Base-by-base conservation (phyloP, 345 rosid species). In the Aquilaria malaccensis region DNA sequence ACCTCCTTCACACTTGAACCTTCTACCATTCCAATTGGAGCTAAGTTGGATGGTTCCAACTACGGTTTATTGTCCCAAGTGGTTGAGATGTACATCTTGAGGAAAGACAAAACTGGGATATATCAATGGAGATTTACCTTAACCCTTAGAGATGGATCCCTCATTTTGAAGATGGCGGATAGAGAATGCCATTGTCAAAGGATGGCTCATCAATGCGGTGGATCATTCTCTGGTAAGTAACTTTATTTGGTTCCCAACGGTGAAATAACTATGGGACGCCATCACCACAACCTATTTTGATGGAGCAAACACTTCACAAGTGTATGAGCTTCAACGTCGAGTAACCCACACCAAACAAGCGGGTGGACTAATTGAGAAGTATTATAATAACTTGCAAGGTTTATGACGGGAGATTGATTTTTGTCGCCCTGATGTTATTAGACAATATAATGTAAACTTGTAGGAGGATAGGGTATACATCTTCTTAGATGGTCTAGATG, bases 251-350 rank as follows among this genome's bases (percentile, higher is more conserved):
- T 66, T 49, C 7, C 30, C 58, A 2, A 66, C 43, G 0, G 69
- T 63, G 1, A 58, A 66, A 51, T 13, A n/a, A 2, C 51, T 58
- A 4, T 58, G 62, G 62, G 62, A 57, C 10, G 49, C 12, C 11
- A 37, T 58, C 22, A 63, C 48, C 29, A 58, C 63, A n/a, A 66
- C 63, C 1, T 57, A 14, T 14, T 56, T 48, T 66, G 69, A 58
- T 58, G 50, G 32, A 9, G 3, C 2, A 2, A 32, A 9, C 33
- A 58, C 50, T 0, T 58, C 50, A n/a, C 50, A 58, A 37, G 50
- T 58, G 0, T 58, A 43, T 58, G 50, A 58, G 37, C 7, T 58
- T 1, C 55, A n/a, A 2, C 9, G 50, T 2, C 9, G 10, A 0
- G 33, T 58, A 2, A 43, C 29, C 0, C 9, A 31, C 1, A 6